Base-by-base conservation (phyloP, 2,329 filamentous ascomycete species). In the Stylonectria norvegica region DNA sequence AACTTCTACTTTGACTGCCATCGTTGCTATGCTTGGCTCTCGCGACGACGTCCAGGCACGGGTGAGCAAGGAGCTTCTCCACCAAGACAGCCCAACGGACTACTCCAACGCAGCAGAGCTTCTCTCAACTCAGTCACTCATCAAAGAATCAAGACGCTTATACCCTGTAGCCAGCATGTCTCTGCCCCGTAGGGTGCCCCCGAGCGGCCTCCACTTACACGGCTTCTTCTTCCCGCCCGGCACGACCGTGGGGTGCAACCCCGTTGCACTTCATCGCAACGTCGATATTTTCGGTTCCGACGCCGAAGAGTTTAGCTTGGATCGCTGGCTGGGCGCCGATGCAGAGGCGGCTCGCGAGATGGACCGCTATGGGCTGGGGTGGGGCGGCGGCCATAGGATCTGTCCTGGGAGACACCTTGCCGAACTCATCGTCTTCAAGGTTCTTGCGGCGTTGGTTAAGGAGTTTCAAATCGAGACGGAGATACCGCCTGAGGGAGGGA, bases 101-200 rank as follows among this genome's bases (percentile, higher is more conserved):
- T 65, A 62, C 33, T 43, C 45, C 10, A 52, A 41, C 5, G 50
- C 50, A 3, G 23, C 20, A 17, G 47, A 48, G 1, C 42, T 72
- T 1, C 52, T 44, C 1, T 66, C 66, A 37, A 70, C 65, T 0
- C 63, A 68, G 16, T 73, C 73, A 2, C 64, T 68, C 27, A 70
- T 76, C 47, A 73, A 69, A 31, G 75, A 78, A 49, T 65, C 72
- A 0, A 74, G 76, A 45, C 65, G 75, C 0, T 57, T 78, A 0
- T 58, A 71, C 25, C 75, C 75, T 0, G 75, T 76, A 4, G 65
- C 77, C 19, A 68, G 67, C 45, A 76, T 78, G 70, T 67, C 72
- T 1, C 61, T 77, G 11, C 64, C 73, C 5, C 70, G 75, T 11
- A 66, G 50, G 14, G 70, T 73, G 1, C 70, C 73, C 0, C 14